Base-by-base conservation (phyloP, 2,329 filamentous ascomycete species). In the Leptographium wingfieldii region DNA sequence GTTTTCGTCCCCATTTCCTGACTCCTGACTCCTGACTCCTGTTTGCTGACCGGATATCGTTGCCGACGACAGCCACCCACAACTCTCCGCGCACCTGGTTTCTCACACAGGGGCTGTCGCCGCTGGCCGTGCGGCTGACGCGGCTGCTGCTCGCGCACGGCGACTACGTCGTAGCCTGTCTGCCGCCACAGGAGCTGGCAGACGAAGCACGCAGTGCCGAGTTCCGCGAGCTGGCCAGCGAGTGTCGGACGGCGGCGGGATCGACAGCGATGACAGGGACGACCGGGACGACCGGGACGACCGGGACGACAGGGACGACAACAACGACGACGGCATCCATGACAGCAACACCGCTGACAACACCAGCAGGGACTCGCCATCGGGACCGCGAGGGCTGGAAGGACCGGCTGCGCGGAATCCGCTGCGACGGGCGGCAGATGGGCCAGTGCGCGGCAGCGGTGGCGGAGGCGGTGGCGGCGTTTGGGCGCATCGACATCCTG, bases 11-110 rank as follows among this genome's bases (percentile, higher is more conserved):
- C 22, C 22, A 22, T 22, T 43, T 38, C 6, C 31, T 38, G 29
- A 3, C 11, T 12, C 3, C 27, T 22, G 43, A 5, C 43, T 19
- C 43, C 3, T 7, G 43, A 6, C 46, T 48, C 7, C 6, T 16
- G 14, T 14, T 38, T 35, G 29, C 29, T 54, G 12, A 33, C 52
- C 5, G 33, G 33, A 11, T 9, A 7, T 35, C 9, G 33, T 35
- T 35, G 5, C 43, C 38, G n/a, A 48, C 19, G 10, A 16, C 31
- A 83, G 81, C 83, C 63, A 85, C 82, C 27, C 82, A 85, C 71
- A 86, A 85, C 69, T 85, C 82, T 38, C 91, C 92, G 57, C 86
- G 92, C 68, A 90, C 92, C 68, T 97, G 94, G 94, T 85, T 99
- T 69, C 77, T 99, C 65, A 96, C 92, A 12, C 87, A 89, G 61